Base-by-base conservation (phyloP, 2,329 filamentous ascomycete genomes). In the Raffaelea arxii region DNA sequence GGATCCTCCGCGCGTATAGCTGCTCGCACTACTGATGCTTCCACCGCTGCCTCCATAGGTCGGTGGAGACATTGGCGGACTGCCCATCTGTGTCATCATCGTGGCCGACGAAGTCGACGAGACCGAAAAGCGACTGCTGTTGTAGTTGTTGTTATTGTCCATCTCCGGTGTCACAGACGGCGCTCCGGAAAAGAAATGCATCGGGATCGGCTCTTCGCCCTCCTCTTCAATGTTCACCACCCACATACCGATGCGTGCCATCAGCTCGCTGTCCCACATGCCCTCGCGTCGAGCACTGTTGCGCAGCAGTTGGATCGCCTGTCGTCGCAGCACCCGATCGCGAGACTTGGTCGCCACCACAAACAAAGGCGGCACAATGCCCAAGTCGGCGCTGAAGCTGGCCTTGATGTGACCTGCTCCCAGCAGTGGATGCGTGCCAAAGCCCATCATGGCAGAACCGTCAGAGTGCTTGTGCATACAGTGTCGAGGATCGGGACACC, bases 281-380 rank as follows among this genome's bases (percentile, higher is more conserved):
- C 77, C 80, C 61, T 85, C 82, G 42, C 80, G 68, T 40, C 80
- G 69, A 7, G 78, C 73, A 55, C 74, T 79, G 53, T 70, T 76
- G 43, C 70, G 68, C 46, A 85, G 62, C 32, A 85, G 60, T 57
- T 76, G 69, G 37, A 84, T 78, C 7, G 81, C 80, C 51, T 76
- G 73, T 18, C 77, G 68, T 19, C 81, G 72, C 27, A 75, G 67
- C 2, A 64, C 53, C 0, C 72, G 70, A 49, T 82, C 73, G 11
- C 79, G 72, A 55, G 80, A 84, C 56, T 82, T 82, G 6, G 77
- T 82, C 6, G 77, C 80, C n/a, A 80, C 75, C 5, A 82, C 71
- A 52, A 78, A 84, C 1, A 85, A 67, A 1, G 79, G 77, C 4
- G 79, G 75, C 4, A 85, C 70, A 46, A 85, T 76, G 18, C 80